Conservation (phyloP, 2,329 filamentous ascomycete species). For the Fusarium vanettenii region DNA sequence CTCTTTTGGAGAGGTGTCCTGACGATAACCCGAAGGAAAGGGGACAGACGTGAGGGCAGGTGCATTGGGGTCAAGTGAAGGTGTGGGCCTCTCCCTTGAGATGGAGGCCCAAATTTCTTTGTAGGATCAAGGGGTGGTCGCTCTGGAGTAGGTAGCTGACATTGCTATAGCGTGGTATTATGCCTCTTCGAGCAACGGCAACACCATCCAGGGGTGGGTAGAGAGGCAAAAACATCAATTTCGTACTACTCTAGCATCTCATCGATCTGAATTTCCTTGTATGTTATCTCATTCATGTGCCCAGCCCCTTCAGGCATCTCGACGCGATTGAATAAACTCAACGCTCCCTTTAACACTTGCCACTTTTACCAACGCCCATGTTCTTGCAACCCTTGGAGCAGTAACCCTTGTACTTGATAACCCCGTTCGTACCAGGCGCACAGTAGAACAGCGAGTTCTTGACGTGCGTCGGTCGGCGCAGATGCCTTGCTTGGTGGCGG, state of each 20-base stretch:
- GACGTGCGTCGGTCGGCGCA: not conserved
- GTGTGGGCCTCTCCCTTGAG: not conserved
- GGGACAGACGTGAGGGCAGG: not conserved
- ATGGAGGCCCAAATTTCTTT: not conserved
- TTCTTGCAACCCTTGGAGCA: not conserved
- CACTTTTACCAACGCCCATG: not conserved
- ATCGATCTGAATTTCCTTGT: not conserved
- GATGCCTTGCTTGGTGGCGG: not conserved
- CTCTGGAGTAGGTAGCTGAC: not conserved
- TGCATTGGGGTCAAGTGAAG: not conserved
- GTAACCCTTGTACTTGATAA: not conserved
- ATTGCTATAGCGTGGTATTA: not conserved
- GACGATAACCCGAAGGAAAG: not conserved
- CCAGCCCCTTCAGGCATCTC: not conserved
- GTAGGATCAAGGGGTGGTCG: not conserved
- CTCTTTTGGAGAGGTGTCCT: not conserved
- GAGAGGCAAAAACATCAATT: not conserved
- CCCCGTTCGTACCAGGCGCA: not conserved
- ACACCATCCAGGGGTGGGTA: too few species aligned
- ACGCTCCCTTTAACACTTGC: not conserved
- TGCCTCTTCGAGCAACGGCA: not conserved
- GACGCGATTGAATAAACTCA: not conserved
- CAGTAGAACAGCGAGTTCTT: not conserved
- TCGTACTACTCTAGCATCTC: not conserved
- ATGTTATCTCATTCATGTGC: not conserved